Percentiles rank a stretch among this genome's conserved stretches.
These are phyloP conservation scores for Penicillium verhagenii DNA, from an alignment of 495 filamentous ascomycete species.

Conservation along the genomic window DNA sequence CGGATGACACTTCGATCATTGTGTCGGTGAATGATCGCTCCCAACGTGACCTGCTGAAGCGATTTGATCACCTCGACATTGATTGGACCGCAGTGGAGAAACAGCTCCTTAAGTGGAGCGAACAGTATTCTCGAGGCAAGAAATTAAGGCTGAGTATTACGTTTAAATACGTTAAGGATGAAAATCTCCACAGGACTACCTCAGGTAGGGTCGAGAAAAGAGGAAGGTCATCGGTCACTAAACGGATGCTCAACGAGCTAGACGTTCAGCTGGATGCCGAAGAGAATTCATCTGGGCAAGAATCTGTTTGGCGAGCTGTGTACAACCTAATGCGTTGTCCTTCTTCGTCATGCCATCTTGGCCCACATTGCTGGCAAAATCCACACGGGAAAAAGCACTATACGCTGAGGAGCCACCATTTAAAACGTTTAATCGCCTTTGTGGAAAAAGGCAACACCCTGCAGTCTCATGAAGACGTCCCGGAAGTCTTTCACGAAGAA, in stretches of 20 bases:
- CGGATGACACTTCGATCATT: constrained; percentile 20
- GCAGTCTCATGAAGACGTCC: constrained; percentile 25
- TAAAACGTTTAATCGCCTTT: constrained; percentile 3
- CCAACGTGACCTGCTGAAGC: constrained; percentile 13
- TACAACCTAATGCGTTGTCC: constrained; percentile 29
- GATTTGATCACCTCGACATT: background rate
- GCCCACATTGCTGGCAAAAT: constrained; percentile 30
- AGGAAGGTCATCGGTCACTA: constrained; percentile 15
- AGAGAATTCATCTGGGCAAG: constrained; percentile 17
- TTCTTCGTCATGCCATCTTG: constrained; percentile 19
- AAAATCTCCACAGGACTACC: constrained; percentile 1
- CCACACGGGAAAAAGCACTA: constrained; percentile 28
- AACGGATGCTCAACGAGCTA: constrained; percentile 18
- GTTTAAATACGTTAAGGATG: constrained; percentile 13
- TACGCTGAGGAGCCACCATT: constrained; percentile 8
- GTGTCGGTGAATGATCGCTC: constrained; percentile 23
- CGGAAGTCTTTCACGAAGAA: constrained; percentile 4
- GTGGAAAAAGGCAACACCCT: constrained; percentile 16
- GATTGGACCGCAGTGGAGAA: constrained; percentile 6
- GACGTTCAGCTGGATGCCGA: constrained; percentile 31
- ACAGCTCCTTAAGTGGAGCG: constrained; percentile 4
- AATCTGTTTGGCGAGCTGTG: constrained; percentile 22
- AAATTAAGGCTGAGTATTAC: constrained; percentile 13
- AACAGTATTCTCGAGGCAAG: constrained; percentile 9
- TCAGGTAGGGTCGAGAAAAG: constrained; percentile 17